Evolutionary conservation across 2,329 filamentous ascomycete species (phyloP).

Genomic region (Didymella glomerata): DNA sequence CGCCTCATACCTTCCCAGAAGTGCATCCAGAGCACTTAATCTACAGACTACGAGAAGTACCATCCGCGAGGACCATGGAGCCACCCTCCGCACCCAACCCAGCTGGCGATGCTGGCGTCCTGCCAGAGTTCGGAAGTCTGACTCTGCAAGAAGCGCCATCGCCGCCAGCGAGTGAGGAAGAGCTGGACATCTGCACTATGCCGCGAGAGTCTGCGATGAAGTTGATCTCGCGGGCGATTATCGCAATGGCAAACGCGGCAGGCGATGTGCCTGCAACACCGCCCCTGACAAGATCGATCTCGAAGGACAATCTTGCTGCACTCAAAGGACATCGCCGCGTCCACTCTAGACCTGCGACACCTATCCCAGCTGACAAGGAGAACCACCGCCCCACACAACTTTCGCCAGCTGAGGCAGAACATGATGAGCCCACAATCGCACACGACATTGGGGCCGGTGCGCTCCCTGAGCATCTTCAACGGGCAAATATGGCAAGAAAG

Average conservation of each 20-base stretch:
- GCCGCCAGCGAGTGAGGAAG: constrained; percentile 51
- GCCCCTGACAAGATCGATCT: constrained; percentile 68
- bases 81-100: constrained; percentile 53
- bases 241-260: constrained; percentile 72
- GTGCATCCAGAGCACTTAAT: constrained; percentile 44
- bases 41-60: constrained; percentile 30
- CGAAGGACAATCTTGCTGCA: constrained; percentile 49
- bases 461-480: constrained; percentile 78
- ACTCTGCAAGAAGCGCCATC: constrained; percentile 49
- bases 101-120: constrained; percentile 52
- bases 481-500: constrained; percentile 85
- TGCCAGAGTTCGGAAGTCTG: constrained; percentile 47
- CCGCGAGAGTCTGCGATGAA: constrained; percentile 78
- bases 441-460: constrained; percentile 67
- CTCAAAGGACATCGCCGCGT: constrained; percentile 44
- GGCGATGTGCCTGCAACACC: constrained; percentile 85
- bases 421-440: constrained; percentile 58
- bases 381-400: constrained; percentile 52
- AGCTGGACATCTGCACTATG: constrained; percentile 76
- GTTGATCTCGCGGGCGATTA: constrained; percentile 70
- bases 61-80: constrained; percentile 34
- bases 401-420: constrained; percentile 60
- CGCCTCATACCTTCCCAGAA: constrained; percentile 39
- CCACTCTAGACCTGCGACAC: constrained; percentile 50
- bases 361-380: constrained; percentile 53